A percentile compares a stretch with the other conserved stretches of the same genome.
Evolutionary conservation across 2,329 filamentous ascomycete genomes (phyloP).

Genomic region (Beauveria rudraprayagi): DNA sequence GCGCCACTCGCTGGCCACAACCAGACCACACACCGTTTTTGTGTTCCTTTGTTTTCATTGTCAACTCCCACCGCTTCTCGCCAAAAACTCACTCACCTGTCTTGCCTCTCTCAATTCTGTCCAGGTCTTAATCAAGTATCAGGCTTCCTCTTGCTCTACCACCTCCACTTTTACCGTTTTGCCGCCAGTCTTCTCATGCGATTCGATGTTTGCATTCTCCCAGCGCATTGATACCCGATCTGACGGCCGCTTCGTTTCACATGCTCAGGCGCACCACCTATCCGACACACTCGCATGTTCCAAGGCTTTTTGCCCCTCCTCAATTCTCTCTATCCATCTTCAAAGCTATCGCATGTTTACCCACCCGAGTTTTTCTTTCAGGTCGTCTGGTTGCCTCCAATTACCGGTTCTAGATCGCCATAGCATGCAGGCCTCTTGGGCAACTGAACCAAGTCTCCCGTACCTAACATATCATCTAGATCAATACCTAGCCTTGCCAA

Average conservation of each 20-base stretch:
- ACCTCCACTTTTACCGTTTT: background rate
- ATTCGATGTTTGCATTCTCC: background rate
- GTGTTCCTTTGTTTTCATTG: background rate
- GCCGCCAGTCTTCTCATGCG: background rate
- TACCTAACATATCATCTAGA: background rate
- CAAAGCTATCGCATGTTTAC: background rate
- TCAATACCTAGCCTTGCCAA: background rate
- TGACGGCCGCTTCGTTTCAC: constrained; percentile 10
- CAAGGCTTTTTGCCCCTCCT: background rate
- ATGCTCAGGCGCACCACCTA: background rate
- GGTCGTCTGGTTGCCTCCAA: background rate
- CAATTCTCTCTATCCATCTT: background rate
- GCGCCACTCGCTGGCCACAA: background rate
- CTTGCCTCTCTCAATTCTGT: background rate
- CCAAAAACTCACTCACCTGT: background rate
- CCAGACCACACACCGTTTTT: background rate
- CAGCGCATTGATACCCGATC: background rate
- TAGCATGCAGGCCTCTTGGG: background rate
- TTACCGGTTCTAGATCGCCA: background rate
- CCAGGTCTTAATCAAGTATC: background rate
- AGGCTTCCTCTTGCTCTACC: background rate
- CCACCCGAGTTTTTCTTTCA: background rate
- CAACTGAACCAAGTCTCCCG: background rate
- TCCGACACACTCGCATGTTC: background rate
- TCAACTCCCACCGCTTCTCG: background rate